Base-by-base conservation (phyloP, 495 filamentous ascomycete genomes). In the Lindgomyces ingoldianus region DNA sequence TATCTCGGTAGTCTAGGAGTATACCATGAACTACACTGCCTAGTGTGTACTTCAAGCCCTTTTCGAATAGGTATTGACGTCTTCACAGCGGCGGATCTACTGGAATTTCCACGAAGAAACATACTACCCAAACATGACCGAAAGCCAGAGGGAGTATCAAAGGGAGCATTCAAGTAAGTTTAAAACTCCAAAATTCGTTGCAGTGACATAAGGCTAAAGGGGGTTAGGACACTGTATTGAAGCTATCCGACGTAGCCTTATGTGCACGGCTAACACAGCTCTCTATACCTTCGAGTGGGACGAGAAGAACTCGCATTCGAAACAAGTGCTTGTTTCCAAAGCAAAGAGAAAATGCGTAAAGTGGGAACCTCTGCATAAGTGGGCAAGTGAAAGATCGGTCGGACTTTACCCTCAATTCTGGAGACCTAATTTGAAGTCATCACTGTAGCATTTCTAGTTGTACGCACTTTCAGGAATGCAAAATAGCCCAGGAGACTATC, bases 21-120 rank as follows among this genome's bases (percentile, higher is more conserved):
- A 11, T 63, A 55, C 19, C 60, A 63, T 25, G 24, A 63, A 12
- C 51, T 63, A 12, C 60, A 63, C 41, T 63, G 60, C 51, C 11
- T 63, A 24, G 60, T 63, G 56, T 30, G 50, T 12, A 24, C n/a
- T 47, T 29, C 26, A 24, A 3, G 25, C 27, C 12, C n/a, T 8
- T 22, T n/a, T 21, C 26, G 10, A 49, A 26, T 10, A 19, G 21
- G 1, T 3, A 27, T 18, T 25, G 10, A 45, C 24, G 33, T 8
- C 18, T 10, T 19, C 11, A 3, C 24, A 63, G 60, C 30, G 60
- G 16, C 36, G 60, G 4, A 3, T 63, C 14, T 54, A 63, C 21
- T 63, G 51, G 50, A 27, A 56, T 16, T 4, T 30, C 11, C 30
- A 55, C 51, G 10, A 24, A 49, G 24, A 45, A 9, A 8, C 9